Evolutionary conservation across 495 filamentous ascomycete species (phyloP), one percentile per base, ranked within the genome.

Genomic region (Pseudotulostoma volvatum): DNA sequence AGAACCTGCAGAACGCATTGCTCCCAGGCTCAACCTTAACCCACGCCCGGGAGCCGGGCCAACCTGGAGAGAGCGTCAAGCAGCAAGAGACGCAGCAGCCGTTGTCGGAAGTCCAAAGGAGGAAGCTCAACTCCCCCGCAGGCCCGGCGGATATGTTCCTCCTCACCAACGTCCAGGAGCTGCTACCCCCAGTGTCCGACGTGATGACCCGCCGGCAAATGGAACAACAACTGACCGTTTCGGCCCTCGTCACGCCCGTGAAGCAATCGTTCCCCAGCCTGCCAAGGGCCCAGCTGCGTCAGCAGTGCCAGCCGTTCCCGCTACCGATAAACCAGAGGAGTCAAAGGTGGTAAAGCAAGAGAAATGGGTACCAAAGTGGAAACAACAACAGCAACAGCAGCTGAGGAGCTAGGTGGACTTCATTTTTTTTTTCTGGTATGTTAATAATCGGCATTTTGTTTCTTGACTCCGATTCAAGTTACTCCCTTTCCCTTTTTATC

Each of bases 51-150:
- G 75, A 41, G 63, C 55, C 50, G 76, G 75, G 56, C 61, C 73
- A 23, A 74, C 67, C 49, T 94, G 86, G 86, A 79, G 86, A 59
- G 86, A 94, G n/a, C 73, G 83, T 33, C 64, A 82, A 57, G 81
- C 79, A 33, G 74, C 74, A 44, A 84, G 72, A 57, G 56, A 59
- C 39, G 13, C 55, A 46, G 37, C 50, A 48, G 8, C 51, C 42
- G 23, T 51, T 50, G 28, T 52, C 53, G 34, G 54, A 13, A 50
- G 53, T 21, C 44, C 49, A 33, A 53, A 47, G 38, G 56, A 58
- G 25, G 61, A 60, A 39, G 49, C 50, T n/a, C 17, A 31, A 17
- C 52, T 54, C 16, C 45, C 43, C 17, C 61, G 60, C 34, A 57
- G 48, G 37, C 45, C 55, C 20, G 54, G 60, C 41, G 67, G 67